These are phyloP conservation scores for Calonectria crousiana DNA, from an alignment of 2,329 filamentous ascomycete genomes.

Conservation along the genomic window DNA sequence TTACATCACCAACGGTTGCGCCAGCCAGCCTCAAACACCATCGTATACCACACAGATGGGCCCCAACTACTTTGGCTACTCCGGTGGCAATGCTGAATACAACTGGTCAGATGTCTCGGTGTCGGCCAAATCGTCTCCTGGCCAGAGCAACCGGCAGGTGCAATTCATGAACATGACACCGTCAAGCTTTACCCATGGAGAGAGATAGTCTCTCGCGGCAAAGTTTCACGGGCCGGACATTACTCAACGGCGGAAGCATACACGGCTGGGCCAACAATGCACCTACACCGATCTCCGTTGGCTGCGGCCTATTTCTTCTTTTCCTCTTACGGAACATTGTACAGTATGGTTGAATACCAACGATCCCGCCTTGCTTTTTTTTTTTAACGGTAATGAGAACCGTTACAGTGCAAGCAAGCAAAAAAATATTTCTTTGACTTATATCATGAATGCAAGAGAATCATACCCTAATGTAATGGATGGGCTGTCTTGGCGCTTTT, in stretches of 20 bases:
- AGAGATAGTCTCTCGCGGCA: conserved; percentile 27
- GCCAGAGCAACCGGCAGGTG: conserved; percentile 45
- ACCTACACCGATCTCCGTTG: conserved; percentile 31
- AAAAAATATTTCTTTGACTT: conserved; percentile 25
- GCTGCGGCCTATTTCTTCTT: conserved; percentile 4
- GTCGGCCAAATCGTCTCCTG: conserved; percentile 49
- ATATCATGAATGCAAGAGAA: conserved; percentile 40
- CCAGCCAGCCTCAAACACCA: conserved; percentile 63
- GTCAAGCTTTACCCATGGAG: conserved; percentile 43
- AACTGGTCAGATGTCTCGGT: conserved; percentile 63
- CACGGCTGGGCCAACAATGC: conserved; percentile 15
- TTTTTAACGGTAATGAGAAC: conserved; percentile 17
- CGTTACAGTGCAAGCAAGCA: conserved; percentile 28
- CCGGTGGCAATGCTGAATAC: conserved; percentile 60
- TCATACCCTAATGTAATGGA: conserved; percentile 48
- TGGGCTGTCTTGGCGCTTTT: conserved; percentile 40
- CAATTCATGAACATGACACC: conserved; percentile 54
- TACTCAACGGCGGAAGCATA: neutral
- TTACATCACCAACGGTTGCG: conserved; percentile 56
- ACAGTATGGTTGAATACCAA: conserved; percentile 34
- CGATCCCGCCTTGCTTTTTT: conserved; percentile 11
- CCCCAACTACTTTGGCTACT: conserved; percentile 54
- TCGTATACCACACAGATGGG: conserved; percentile 58
- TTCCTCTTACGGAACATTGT: conserved; percentile 30
- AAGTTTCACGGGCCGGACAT: neutral